phyloP scores from a whole-genome alignment of 805 yeast genomes.

The Saccharomycopsis vini region DNA sequence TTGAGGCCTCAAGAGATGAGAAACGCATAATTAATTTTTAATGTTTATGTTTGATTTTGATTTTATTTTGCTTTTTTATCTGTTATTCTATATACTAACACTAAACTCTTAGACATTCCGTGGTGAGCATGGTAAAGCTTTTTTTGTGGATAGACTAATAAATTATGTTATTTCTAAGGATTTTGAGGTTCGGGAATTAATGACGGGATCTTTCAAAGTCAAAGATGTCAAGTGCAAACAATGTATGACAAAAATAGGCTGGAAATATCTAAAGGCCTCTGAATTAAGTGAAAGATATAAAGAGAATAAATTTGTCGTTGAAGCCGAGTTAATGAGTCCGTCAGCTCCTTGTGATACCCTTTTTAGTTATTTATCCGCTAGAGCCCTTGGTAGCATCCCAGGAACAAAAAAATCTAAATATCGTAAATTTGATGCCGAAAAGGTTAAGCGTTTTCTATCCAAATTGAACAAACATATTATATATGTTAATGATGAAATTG shows the following conservation, averaged over 20 bases:
- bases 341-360: neutral
- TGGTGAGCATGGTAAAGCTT: conserved; percentile 17
- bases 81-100: neutral
- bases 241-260: conserved; percentile 47
- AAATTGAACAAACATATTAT: too few relatives aligned
- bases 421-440: too few relatives aligned
- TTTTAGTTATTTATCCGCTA: neutral
- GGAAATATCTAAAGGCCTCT: conserved; percentile 51
- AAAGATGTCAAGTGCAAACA: conserved; percentile 49
- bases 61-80: neutral
- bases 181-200: conserved; percentile 38
- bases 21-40: neutral
- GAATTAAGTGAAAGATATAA: conserved; percentile 42
- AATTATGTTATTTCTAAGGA: conserved; percentile 14
- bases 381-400: neutral
- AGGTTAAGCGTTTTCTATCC: too few relatives aligned
- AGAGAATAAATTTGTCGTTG: conserved; percentile 38
- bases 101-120: too few relatives aligned
- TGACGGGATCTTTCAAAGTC: conserved; percentile 50
- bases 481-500: too few relatives aligned
- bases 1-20: too few relatives aligned
- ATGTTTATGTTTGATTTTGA: neutral
- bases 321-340: neutral
- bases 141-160: conserved; percentile 7
- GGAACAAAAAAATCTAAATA: too few relatives aligned